Base-by-base conservation (phyloP, 495 filamentous ascomycete genomes). In the Hyaloscypha bicolor region DNA sequence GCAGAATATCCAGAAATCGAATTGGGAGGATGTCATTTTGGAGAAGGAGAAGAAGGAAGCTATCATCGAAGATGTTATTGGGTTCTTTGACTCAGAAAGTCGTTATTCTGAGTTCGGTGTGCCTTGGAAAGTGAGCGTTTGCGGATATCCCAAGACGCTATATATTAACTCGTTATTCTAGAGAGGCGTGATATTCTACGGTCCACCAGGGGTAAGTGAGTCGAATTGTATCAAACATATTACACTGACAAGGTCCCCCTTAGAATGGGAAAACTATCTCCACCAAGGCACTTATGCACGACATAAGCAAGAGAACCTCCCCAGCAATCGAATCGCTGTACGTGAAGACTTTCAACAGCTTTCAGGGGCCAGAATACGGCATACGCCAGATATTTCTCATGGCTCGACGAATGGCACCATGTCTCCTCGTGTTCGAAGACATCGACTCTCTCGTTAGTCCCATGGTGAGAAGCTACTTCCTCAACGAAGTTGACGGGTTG, bases 401-500 rank as follows among this genome's bases (percentile, higher is more conserved):
- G 60, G 86, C 86, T 5, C 74, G 86, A 31, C 76, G 77, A 56
- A 76, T 81, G 55, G 82, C 83, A 0, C 84, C 84, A 2, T 86
- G 81, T 72, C 77, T 81, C 64, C 72, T 83, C 6, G 71, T 90
- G 53, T 84, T 91, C 48, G 89, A 91, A 74, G 89, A 91, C 65
- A 82, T 91, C 29, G 89, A 91, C 70, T 87, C 82, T 39, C 75
- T 90, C 16, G 82, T 90, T 12, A 80, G 76, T 2, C 79, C 80
- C 53, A 66, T 63, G 9, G 82, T 86, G 25, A 76, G 87, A 14
- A 84, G 80, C 63, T 91, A 88, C 76, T 91, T 92, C 71, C 79
- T 92, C 60, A 91, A 91, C 71, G 87, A 91, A 69, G 82, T 91
- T 4, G 89, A 91, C 67, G 89, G 90, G 0, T 76, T 92, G 25